Evolutionary conservation across 2,329 filamentous ascomycete genomes (phyloP), one percentile per base, ranked within the genome.

Genomic region (Ascosphaera pollenicola): DNA sequence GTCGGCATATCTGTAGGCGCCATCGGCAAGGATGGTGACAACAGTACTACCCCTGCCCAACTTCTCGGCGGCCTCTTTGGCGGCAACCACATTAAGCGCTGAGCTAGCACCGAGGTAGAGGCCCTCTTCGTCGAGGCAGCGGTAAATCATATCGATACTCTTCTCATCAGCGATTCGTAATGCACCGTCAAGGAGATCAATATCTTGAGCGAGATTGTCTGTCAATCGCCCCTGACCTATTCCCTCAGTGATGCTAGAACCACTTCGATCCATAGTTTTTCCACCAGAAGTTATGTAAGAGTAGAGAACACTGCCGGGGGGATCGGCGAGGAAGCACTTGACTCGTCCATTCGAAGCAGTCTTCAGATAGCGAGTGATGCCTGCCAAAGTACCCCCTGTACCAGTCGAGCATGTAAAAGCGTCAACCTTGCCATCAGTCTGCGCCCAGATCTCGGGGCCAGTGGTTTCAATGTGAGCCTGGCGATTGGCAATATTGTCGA

Each of bases 141-240:
- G 68, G 63, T 95, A 98, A 35, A 98, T 83, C 89, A 94, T 95
- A 60, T 81, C 82, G 48, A 98, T 87, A 51, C 76, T 91, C 70
- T 92, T 85, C 63, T 89, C 84, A 54, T 98, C 89, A 44, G 73
- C 69, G 48, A 98, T 83, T 54, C 76, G 68, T 50, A 98, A 53
- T 28, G 83, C 82, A 42, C 78, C 85, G 59, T 95, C 89, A 13
- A 95, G 53, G 35, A 92, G 65, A 43, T 69, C 77, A 42, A 98
- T 69, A 51, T 98, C 89, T 3, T 79, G 80, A 58, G 73, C 66
- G 46, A 98, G 63, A 60, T 98, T 98, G 54, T 93, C 82, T n/a
- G 89, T 98, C 39, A 98, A 72, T 39, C 89, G 78, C 30, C 89
- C 89, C 63, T 95, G 89, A 16, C 89, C 89, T 51, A 98, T 98